A percentile compares a stretch with the other conserved stretches of the same genome.
phyloP scores from a whole-genome alignment of 805 yeast genomes.

The Pichia pseudocactophila region DNA sequence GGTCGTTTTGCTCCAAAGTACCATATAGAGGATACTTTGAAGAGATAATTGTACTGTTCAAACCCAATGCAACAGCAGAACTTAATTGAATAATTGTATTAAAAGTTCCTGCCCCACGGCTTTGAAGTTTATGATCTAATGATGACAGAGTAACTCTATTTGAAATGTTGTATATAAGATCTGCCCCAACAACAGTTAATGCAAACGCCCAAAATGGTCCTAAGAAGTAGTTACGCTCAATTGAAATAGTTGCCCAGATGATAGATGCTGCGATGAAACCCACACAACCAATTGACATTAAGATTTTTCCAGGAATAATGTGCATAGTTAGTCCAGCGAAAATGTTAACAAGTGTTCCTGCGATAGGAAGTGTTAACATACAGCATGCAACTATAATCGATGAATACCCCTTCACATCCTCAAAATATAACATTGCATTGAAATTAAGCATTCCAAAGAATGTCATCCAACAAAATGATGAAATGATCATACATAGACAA shows the following conservation, averaged over 20 bases:
- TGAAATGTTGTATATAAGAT: constrained; percentile 37
- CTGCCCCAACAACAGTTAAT: constrained; percentile 38
- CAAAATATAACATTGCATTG: constrained; percentile 36
- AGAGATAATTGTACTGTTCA: constrained; percentile 32
- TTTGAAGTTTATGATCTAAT: constrained; percentile 31
- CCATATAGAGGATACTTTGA: constrained; percentile 28
- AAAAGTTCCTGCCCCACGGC: constrained; percentile 41
- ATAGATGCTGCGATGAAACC: constrained; percentile 31
- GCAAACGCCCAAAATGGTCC: constrained; percentile 38
- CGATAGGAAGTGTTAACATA: constrained; percentile 34
- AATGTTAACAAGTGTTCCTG: constrained; percentile 34
- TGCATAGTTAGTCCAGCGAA: constrained; percentile 41
- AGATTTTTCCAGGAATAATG: constrained; percentile 31
- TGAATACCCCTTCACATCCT: constrained; percentile 29
- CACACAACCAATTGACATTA: constrained; percentile 28
- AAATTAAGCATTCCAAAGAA: constrained; percentile 34
- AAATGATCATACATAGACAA: constrained; percentile 30
- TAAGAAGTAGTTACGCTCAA: constrained; percentile 31
- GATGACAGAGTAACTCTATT: constrained; percentile 35
- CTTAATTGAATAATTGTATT: constrained; percentile 36
- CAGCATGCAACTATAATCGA: constrained; percentile 37
- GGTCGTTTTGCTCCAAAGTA: constrained; percentile 16
- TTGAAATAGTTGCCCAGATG: constrained; percentile 34
- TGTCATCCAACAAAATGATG: constrained; percentile 33
- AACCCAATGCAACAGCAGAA: constrained; percentile 34